Evolutionary conservation across 129 eudicot genomes (phyloP).

Genomic region (Kitagawia praeruptora): DNA sequence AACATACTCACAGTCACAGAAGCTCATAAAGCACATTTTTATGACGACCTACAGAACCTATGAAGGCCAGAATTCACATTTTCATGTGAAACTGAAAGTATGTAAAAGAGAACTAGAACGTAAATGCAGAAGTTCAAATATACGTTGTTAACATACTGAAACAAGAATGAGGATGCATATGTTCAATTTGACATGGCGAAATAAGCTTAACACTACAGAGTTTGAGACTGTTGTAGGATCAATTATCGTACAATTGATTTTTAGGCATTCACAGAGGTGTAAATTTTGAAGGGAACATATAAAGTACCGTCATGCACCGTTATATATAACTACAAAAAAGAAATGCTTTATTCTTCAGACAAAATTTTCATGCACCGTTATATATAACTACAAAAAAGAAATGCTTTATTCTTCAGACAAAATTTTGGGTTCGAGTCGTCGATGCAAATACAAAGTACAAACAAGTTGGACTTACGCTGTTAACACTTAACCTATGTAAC

Average conservation of each 20-base stretch:
- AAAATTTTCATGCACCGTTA: background rate
- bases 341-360: background rate
- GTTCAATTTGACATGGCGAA: background rate
- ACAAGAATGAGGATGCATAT: background rate
- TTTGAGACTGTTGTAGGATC: background rate
- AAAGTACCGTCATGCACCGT: background rate
- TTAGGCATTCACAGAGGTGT: background rate
- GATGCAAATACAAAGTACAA: background rate
- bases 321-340: background rate
- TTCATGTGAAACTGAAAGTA: background rate
- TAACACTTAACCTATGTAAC: constrained; percentile 3
- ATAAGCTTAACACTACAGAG: background rate
- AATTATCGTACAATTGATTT: background rate
- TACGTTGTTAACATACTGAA: background rate
- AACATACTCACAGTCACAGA: background rate
- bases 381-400: background rate
- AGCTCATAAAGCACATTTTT: background rate
- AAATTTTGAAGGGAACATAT: background rate
- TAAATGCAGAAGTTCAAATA: background rate
- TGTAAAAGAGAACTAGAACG: background rate
- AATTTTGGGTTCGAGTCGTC: background rate
- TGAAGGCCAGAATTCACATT: background rate
- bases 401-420: background rate
- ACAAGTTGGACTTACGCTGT: background rate
- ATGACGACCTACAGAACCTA: background rate